Base-by-base conservation (phyloP, 2,329 filamentous ascomycete species). In the Cladosporium sp. region DNA sequence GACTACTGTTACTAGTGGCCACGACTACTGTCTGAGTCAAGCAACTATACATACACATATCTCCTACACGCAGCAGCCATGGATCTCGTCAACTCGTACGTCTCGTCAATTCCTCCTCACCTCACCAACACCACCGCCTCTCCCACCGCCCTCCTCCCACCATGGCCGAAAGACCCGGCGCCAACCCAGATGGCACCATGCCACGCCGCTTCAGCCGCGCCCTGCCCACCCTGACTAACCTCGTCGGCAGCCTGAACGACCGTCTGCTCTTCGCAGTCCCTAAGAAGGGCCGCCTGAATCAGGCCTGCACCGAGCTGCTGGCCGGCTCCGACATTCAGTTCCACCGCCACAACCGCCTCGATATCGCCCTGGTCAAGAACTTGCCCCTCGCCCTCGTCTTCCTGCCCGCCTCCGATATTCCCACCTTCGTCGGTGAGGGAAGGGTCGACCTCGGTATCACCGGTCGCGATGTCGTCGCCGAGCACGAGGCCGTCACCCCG, bases 331-430 rank as follows among this genome's bases (percentile, higher is more conserved):
- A 99, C 70, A 92, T 99, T 63, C 90, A 99, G 70, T 99, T 99
- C 76, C 85, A 88, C 69, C 86, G 93, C 66, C 90, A 96, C 76
- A 90, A 87, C 69, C 86, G 93, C 53, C 88, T 97, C 63, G 93
- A 99, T 70, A 96, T 99, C 66, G 93, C 93, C 13, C 85, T 99
- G 20, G 93, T 97, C 67, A 95, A 96, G 78, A 99, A 99, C 73
- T 83, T 93, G 22, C 89, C 88, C 30, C 89, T 99, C 62, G 93
- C 93, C 13, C 87, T 99, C 54, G 85, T 99, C 66, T 99, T 99
- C 77, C 86, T 99, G 20, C 93, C 93, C 24, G 93, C 92, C 32
- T 91, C 90, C 59, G 93, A 99, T 69, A 99, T 99, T 66, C 93
- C 93, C 4, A 96, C 90, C 34, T 97, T 97, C 66, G 91, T 99